These are phyloP conservation scores for Botrytis galanthina DNA, from an alignment of 2,329 filamentous ascomycete genomes.

Conservation along the genomic window DNA sequence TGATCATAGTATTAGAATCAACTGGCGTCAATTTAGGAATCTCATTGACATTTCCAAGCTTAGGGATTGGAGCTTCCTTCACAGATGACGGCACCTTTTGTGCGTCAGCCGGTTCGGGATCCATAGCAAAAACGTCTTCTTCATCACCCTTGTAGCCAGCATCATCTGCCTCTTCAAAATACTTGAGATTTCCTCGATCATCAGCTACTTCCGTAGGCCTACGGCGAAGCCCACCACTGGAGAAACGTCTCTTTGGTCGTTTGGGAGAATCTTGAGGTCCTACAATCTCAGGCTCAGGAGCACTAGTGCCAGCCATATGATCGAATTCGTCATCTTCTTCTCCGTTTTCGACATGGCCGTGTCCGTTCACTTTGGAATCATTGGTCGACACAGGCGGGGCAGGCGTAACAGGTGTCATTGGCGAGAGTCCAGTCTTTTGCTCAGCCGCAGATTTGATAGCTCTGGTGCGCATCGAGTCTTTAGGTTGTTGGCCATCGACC, in stretches of 20 bases:
- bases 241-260: slow-evolving; percentile 70
- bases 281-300: slow-evolving; percentile 58
- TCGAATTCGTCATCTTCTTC: slow-evolving; percentile 39
- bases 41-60: neutral
- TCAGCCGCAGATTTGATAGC: slow-evolving; percentile 35
- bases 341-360: slow-evolving; percentile 28
- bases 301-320: slow-evolving; percentile 59
- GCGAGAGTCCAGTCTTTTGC: slow-evolving; percentile 24
- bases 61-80: neutral
- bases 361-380: neutral
- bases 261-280: slow-evolving; percentile 24
- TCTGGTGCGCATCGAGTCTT: slow-evolving; percentile 40
- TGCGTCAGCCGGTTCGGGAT: slow-evolving; percentile 41
- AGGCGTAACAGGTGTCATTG: slow-evolving; percentile 23
- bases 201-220: slow-evolving; percentile 71
- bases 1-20: neutral
- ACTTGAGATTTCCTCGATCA: slow-evolving; percentile 76
- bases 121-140: slow-evolving; percentile 68
- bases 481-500: slow-evolving; percentile 43
- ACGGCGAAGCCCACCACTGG: slow-evolving; percentile 75
- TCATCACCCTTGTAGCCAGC: slow-evolving; percentile 74
- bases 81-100: slow-evolving; percentile 7
- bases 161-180: slow-evolving; percentile 86
- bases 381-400: slow-evolving; percentile 14
- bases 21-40: neutral